A percentile compares a stretch with the other conserved stretches of the same genome.
phyloP scores from a whole-genome alignment of 106 monocot species.

The Dendrobium chrysotoxum region DNA sequence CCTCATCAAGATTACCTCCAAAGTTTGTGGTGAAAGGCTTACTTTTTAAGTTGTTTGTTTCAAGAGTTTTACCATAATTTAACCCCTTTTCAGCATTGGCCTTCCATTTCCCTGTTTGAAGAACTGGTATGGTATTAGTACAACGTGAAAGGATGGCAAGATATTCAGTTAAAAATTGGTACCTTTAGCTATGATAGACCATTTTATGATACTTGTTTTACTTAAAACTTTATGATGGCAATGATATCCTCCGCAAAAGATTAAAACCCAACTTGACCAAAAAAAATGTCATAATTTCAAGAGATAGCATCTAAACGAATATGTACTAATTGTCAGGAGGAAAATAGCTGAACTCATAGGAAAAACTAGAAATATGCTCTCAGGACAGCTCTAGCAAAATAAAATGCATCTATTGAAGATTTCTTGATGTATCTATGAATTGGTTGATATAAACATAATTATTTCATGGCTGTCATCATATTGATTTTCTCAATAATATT shows the following conservation, averaged over 20 bases:
- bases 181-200: neutral
- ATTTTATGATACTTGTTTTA: neutral
- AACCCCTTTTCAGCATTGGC: neutral
- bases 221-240: neutral
- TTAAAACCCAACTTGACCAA: neutral
- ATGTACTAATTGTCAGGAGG: too few relatives aligned
- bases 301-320: too few relatives aligned
- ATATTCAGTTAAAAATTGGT: neutral
- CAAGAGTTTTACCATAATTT: neutral
- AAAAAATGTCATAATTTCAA: too few relatives aligned
- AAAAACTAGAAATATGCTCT: neutral
- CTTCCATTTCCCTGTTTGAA: conserved; percentile 6
- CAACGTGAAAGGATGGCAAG: neutral
- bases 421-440: neutral
- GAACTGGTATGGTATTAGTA: neutral
- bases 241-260: neutral
- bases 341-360: neutral
- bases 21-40: neutral
- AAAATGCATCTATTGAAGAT: neutral
- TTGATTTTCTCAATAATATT: neutral
- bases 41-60: neutral
- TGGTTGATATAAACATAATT: neutral
- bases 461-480: neutral
- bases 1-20: neutral
- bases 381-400: neutral